Base-by-base conservation (phyloP, 2,329 filamentous ascomycete species). In the Aspergillus sp. region DNA sequence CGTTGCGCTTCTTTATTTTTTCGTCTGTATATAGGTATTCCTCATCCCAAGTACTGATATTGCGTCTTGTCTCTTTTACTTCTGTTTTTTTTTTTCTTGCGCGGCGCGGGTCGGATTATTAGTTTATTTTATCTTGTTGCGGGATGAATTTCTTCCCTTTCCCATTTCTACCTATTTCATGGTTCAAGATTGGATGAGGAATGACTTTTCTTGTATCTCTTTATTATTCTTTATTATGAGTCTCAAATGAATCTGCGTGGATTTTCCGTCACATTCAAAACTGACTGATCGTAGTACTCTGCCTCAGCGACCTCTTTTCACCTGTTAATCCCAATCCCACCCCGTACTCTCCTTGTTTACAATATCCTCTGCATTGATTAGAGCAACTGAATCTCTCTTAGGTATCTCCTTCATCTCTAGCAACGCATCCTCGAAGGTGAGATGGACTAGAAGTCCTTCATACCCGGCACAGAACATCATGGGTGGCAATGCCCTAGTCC, bases 21-120 rank as follows among this genome's bases (percentile, higher is more conserved):
- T 54, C 22, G 54, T 61, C 58, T 67, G 64, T 70, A 65, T 63
- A 62, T 64, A 63, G 55, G 54, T 65, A 61, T 48, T 48, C 46
- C 49, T 56, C 37, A 42, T 52, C 40, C 30, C 19, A 33, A 24
- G 20, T 41, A 33, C 19, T 42, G 20, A 17, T 41, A 33, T 22
- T 42, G 47, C 27, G 17, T 42, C 27, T 11, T 30, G 27, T 30
- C 27, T 30, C 27, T 30, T 30, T 30, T 30, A 30, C 27, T 11
- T 30, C 3, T 3, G 11, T 30, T 20, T 39, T 33, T 33, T 47
- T 49, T 30, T 17, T 52, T 33, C 42, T 65, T 52, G 59, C 53
- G 61, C 62, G 57, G 54, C 51, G 41, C 48, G 12, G 57, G 37
- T 41, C 9, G 54, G 46, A 6, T 33, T n/a, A 47, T 33, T 15